phyloP scores from a whole-genome alignment of 2,329 filamentous ascomycete genomes.

The Colletotrichum echinochloae region DNA sequence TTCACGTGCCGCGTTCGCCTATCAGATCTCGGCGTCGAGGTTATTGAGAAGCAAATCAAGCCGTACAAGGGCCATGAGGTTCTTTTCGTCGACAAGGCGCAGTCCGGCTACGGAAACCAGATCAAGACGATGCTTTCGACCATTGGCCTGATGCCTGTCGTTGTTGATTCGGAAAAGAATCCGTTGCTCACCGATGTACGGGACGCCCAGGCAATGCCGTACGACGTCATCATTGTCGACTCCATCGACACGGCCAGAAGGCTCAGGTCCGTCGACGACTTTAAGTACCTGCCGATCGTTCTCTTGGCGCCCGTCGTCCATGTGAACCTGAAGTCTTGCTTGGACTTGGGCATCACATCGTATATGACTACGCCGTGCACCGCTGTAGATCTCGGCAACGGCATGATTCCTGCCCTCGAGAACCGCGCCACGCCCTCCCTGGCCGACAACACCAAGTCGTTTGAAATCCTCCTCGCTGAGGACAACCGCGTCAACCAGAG shows the following conservation, averaged over 20 bases:
- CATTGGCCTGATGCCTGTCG: conserved; percentile 83
- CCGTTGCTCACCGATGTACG: conserved; percentile 66
- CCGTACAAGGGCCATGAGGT: conserved; percentile 95
- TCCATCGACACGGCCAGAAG: conserved; percentile 90
- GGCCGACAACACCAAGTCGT: conserved; percentile 93
- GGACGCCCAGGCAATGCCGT: conserved; percentile 72
- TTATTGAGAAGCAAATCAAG: conserved; percentile 84
- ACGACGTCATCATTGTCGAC: conserved; percentile 96
- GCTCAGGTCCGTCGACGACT: conserved; percentile 88
- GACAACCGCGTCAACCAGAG: conserved; percentile 98
- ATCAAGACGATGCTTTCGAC: conserved; percentile 82
- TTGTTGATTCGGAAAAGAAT: conserved; percentile 84
- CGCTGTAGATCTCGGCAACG: conserved; percentile 93
- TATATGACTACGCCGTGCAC: conserved; percentile 99
- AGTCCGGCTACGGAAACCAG: conserved; percentile 80
- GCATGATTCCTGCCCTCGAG: conserved; percentile 94
- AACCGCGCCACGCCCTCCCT: conserved; percentile 91
- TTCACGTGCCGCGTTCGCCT: conserved; percentile 94
- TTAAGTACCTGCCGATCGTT: conserved; percentile 98
- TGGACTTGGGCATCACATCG: conserved; percentile 96
- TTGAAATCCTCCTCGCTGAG: conserved; percentile 94
- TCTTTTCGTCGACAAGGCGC: conserved; percentile 92
- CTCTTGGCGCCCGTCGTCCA: conserved; percentile 89
- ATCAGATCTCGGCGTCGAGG: conserved; percentile 80
- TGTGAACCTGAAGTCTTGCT: conserved; percentile 90